Evolutionary conservation across 2,329 filamentous ascomycete genomes (phyloP), one percentile per base, ranked within the genome.

Genomic region (Ascochyta fabae): DNA sequence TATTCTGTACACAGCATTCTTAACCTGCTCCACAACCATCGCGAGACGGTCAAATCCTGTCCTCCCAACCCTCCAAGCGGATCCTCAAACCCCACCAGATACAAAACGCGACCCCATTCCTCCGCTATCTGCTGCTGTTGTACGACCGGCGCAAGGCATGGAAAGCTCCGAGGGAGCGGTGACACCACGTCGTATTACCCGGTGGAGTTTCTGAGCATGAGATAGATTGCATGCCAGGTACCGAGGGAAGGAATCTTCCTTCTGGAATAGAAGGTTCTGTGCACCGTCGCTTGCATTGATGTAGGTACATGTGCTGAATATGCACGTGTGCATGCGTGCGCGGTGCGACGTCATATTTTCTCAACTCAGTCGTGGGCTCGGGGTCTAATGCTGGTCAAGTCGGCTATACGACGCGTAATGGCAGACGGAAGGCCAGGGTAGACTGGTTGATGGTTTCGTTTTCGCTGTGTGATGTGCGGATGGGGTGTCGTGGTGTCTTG

Each of bases 161-260:
- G 6, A 8, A 39, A 41, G 16, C 16, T 41, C n/a, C 16, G 42
- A n/a, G n/a, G 6, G 19, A 19, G 19, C 19, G 19, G 29, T 26
- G 31, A 13, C 23, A 36, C 34, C n/a, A 36, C 27, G 10, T 22
- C 29, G 36, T 40, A 39, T 56, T 56, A 51, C 38, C 53, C 53
- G 53, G 53, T 51, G 38, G 53, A 16, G 5, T 19, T 38, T 42
- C 23, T 26, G 7, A 35, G 41, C 43, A 19, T 45, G 36, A 33
- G 7, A 31, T 15, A 43, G 15, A 22, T 38, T 56, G 41, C 36
- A 26, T 40, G 42, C 23, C 43, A 47, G 33, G 35, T 31, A 36
- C 47, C 41, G 15, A 26, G 36, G 12, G 15, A 16, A 27, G 23
- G 27, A 53, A 12, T 19, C 31, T 38, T 47, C 29, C 12, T 24